Base-by-base conservation (phyloP, 805 yeast genomes). In the Ogataea ganodermae region DNA sequence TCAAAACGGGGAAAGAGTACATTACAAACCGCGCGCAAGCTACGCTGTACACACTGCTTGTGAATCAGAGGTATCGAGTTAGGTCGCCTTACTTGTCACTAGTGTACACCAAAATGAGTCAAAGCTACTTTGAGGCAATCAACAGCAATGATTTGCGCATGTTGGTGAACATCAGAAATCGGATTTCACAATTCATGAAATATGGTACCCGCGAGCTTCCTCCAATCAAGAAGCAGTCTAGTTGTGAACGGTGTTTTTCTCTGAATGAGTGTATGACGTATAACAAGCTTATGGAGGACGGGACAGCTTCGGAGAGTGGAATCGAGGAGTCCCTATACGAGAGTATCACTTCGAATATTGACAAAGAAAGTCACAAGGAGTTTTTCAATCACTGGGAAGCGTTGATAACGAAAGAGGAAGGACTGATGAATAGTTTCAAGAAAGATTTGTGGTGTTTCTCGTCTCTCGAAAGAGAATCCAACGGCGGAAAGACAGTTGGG, bases 1-100 rank as follows among this genome's bases (percentile, higher is more conserved):
- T 94, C 48, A 94, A 94, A 62, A 89, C 98, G 0, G 97, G 98
- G 0, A 67, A 74, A 26, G 80, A 79, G 39, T 73, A 81, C 31
- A 63, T 84, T 4, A 66, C 84, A 3, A 97, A 94, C 63, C 81
- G 86, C 42, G 96, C 96, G 0, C 99, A 94, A 63, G 85, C 94
- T 0, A 76, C 91, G 0, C 69, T 94, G 6, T 94, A 94, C 61
- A 82, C 96, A 0, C 67, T 92, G 13, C 67, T 94, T 47, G 75
- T 89, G 57, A 80, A 81, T 39, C 98, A 94, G 52, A 70, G 95
- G 21, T 92, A 92, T 63, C 84, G 81, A 32, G 68, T 86, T 35
- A 83, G 85, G 18, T 78, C 86, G 2, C 72, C 76, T 3, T 79
- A 80, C 46, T 86, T 83, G 41, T 67, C 89, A 27, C 70, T 94